phyloP scores from a whole-genome alignment of 1,284 basidiomycete species.

The Afroboletus lepidellus region DNA sequence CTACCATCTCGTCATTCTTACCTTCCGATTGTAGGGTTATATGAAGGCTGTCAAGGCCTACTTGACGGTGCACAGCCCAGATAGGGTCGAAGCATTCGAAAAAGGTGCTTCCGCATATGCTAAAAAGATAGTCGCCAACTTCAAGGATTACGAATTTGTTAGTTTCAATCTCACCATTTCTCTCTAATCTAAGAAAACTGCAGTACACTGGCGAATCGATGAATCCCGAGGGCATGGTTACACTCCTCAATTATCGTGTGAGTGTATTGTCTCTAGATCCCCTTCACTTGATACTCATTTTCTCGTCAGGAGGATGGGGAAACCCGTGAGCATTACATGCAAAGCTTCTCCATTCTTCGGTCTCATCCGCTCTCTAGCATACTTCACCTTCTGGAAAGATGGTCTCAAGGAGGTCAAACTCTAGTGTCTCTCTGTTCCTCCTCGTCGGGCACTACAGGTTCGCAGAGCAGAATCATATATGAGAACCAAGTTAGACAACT shows the following conservation, averaged over 20 bases:
- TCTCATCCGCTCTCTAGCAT: conserved; percentile 53
- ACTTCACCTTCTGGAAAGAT: conserved; percentile 93
- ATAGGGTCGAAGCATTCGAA: conserved; percentile 80
- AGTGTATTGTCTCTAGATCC: conserved; percentile 22
- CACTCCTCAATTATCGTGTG: conserved; percentile 82
- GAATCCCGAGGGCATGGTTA: conserved; percentile 89
- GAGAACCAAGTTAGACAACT: conserved; percentile 23
- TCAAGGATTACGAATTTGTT: conserved; percentile 90
- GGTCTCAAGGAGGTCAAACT: conserved; percentile 79
- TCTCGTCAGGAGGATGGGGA: conserved; percentile 59
- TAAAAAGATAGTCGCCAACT: conserved; percentile 88
- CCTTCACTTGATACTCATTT: conserved; percentile 9
- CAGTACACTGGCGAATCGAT: conserved; percentile 87
- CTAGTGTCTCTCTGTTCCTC: conserved; percentile 32
- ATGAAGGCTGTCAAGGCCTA: conserved; percentile 79
- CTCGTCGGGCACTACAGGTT: conserved; percentile 4
- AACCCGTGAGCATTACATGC: conserved; percentile 57
- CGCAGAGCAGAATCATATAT: conserved; percentile 16
- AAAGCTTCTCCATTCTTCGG: not conserved
- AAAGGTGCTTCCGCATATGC: conserved; percentile 74
- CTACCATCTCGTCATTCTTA: conserved; percentile 9
- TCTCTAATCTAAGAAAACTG: conserved; percentile 14
- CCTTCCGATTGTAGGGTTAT: conserved; percentile 54
- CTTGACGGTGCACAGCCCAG: conserved; percentile 60
- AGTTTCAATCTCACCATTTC: conserved; percentile 23